These are phyloP conservation scores for Friedmanniomyces endolithicus DNA, from an alignment of 495 filamentous ascomycete species.

Conservation along the genomic window DNA sequence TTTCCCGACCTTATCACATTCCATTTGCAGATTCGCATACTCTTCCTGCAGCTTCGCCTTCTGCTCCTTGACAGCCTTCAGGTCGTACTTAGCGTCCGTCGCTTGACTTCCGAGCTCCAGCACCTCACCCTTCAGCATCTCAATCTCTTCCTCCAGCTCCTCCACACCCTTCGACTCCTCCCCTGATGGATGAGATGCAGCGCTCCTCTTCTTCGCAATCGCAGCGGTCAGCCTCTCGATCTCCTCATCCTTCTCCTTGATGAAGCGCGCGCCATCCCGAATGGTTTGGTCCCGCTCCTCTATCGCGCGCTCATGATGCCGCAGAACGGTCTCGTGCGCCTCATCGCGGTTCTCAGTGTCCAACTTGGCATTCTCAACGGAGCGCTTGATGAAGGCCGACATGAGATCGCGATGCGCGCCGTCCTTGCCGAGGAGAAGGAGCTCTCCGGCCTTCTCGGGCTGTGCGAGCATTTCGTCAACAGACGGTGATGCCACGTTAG, in stretches of 20 bases:
- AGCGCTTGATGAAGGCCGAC: neutral
- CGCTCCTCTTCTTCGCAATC: conserved; percentile 55
- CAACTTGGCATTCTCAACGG: neutral
- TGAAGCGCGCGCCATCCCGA: neutral
- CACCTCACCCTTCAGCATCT: conserved; percentile 66
- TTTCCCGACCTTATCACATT: conserved; percentile 36
- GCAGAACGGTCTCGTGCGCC: neutral
- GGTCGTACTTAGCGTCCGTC: conserved; percentile 67
- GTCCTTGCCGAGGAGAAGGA: neutral
- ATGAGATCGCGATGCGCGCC: neutral
- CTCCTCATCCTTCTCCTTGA: conserved; percentile 22
- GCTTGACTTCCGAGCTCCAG: conserved; percentile 64
- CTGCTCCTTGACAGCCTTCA: conserved; percentile 53
- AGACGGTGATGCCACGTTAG: neutral
- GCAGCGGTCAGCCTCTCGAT: conserved; percentile 42
- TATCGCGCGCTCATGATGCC: conserved; percentile 7
- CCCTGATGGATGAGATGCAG: conserved; percentile 49
- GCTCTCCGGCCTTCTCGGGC: conserved; percentile 4
- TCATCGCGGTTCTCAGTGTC: conserved; percentile 1
- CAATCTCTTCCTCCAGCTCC: conserved; percentile 75
- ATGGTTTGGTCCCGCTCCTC: conserved; percentile 11
- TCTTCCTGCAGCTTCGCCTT: conserved; percentile 30
- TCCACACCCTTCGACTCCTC: conserved; percentile 61
- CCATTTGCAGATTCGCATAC: conserved; percentile 16
- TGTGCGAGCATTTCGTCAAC: conserved; percentile 7